phyloP scores from a whole-genome alignment of 2,329 filamentous ascomycete species.

The Fonsecaea multimorphosa region DNA sequence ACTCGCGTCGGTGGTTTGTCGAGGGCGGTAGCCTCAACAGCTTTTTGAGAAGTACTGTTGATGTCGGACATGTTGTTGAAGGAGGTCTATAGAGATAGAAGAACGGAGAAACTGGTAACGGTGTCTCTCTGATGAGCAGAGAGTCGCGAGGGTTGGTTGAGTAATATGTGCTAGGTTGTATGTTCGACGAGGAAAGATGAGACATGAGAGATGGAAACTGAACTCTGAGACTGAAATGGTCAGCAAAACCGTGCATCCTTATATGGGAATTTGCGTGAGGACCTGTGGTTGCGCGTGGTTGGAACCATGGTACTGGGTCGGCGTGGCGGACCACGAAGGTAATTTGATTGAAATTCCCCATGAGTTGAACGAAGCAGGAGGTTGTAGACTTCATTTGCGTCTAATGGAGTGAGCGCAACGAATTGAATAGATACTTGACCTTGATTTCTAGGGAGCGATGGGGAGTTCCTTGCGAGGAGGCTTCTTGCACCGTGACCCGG shows the following conservation, averaged over 20 bases:
- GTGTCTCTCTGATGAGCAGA: neutral
- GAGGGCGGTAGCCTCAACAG: neutral
- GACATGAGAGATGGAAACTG: neutral
- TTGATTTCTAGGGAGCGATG: too few relatives aligned
- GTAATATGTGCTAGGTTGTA: neutral
- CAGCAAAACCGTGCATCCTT: neutral
- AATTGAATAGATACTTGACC: too few relatives aligned
- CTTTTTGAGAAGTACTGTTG: neutral
- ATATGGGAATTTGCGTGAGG: neutral
- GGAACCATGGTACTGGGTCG: constrained; percentile 5
- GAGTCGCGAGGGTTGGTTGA: neutral
- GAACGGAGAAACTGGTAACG: neutral
- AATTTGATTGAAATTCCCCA: too few relatives aligned
- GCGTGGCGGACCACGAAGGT: too few relatives aligned
- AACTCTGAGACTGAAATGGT: neutral
- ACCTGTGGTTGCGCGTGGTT: neutral
- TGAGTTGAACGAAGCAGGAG: too few relatives aligned
- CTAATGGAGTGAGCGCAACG: too few relatives aligned
- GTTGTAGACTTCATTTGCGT: too few relatives aligned
- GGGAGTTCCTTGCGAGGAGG: too few relatives aligned
- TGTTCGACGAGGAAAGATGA: neutral
- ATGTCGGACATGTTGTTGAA: neutral
- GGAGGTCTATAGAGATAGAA: neutral
- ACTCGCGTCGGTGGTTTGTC: neutral
- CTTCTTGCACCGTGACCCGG: too few relatives aligned